Evolutionary conservation across 345 rosid genomes (phyloP).

Genomic region (Rhodomyrtus tomentosa): DNA sequence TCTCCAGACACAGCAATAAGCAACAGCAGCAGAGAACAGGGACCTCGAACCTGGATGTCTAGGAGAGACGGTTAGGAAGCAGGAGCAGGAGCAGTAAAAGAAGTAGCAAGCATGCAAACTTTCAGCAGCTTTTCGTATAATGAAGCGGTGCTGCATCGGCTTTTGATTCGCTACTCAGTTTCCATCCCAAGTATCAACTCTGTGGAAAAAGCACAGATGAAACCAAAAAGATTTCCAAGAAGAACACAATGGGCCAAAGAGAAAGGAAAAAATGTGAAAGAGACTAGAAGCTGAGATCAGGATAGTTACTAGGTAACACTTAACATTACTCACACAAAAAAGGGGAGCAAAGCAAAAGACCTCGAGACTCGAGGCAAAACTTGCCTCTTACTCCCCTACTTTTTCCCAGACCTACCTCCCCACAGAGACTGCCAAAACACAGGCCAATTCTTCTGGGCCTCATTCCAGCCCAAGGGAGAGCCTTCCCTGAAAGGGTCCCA

Average conservation of each 20-base stretch:
- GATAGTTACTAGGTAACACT: neutral
- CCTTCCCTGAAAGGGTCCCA: slow-evolving; percentile 98
- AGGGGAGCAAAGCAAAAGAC: neutral
- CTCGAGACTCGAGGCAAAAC: neutral
- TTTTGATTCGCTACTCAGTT: neutral
- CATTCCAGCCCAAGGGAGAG: slow-evolving; percentile 84
- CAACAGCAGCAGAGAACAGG: neutral
- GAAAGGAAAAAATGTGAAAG: neutral
- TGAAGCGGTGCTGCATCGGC: neutral
- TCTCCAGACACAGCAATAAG: neutral
- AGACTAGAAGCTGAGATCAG: neutral
- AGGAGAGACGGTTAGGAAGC: neutral
- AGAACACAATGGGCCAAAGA: neutral
- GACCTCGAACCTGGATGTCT: neutral
- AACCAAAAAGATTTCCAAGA: neutral
- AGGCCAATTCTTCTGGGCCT: slow-evolving; percentile 93
- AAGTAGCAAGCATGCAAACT: neutral
- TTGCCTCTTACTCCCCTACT: slow-evolving; percentile 9
- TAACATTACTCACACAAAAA: neutral
- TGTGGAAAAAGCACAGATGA: neutral
- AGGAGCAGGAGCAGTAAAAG: neutral
- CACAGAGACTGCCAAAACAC: slow-evolving; percentile 89
- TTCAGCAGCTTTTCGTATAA: neutral
- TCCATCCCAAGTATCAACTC: neutral
- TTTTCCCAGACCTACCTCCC: slow-evolving; percentile 59